Conservation (phyloP, 192 early-diverging fungal genomes). For the Coemansia sp. region DNA sequence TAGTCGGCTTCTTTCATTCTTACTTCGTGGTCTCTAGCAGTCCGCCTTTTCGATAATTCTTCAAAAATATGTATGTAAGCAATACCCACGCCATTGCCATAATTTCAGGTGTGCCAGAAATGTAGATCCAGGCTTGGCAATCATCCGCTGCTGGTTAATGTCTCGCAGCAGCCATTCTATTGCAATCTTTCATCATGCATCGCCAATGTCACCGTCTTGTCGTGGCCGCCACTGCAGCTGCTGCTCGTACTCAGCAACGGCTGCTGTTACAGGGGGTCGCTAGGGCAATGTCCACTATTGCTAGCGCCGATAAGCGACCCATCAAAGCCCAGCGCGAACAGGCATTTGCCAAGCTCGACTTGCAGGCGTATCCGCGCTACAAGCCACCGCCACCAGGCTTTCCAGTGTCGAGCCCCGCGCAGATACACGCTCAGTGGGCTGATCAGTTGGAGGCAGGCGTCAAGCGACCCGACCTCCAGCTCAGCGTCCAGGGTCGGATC, state of each 20-base stretch:
- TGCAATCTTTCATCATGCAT: not conserved
- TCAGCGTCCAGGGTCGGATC: conserved; percentile 64
- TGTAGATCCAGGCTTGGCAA: not conserved
- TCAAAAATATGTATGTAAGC: not conserved
- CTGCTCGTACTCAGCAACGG: conserved; percentile 6
- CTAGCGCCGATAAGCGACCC: conserved; percentile 4
- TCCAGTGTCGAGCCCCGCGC: conserved; percentile 17
- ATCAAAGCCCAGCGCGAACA: conserved; percentile 31
- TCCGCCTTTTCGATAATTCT: not conserved
- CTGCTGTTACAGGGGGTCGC: not conserved
- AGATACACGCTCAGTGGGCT: conserved; percentile 26
- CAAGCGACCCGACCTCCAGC: conserved; percentile 26
- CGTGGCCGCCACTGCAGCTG: not conserved
- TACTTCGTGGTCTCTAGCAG: not conserved
- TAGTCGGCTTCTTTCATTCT: not conserved
- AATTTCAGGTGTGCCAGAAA: not conserved
- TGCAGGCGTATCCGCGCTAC: conserved; percentile 47
- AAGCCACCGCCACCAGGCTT: conserved; percentile 14
- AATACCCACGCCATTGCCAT: not conserved
- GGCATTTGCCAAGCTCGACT: conserved; percentile 12
- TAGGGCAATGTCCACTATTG: not conserved
- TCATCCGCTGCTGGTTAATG: not conserved
- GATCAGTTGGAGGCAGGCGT: conserved; percentile 25
- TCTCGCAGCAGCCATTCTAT: not conserved
- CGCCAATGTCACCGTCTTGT: not conserved